phyloP scores from a whole-genome alignment of 768 basidiomycete species.

The Inosperma sp. region DNA sequence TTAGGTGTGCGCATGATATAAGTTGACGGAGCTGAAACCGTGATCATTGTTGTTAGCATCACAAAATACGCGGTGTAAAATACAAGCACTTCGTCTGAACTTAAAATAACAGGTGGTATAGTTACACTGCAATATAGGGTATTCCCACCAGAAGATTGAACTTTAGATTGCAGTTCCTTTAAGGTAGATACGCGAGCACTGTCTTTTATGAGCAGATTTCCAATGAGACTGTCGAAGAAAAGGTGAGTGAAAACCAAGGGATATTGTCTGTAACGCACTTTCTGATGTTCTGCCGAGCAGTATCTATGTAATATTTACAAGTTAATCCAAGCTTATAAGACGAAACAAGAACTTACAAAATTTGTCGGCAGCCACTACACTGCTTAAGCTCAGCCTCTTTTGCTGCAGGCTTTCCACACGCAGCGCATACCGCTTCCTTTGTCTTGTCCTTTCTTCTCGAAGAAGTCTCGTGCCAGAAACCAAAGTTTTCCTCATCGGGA shows the following conservation, averaged over 20 bases:
- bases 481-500: conserved; percentile 8
- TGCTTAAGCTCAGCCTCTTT: conserved; percentile 20
- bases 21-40: too few species aligned
- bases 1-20: too few species aligned
- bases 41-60: too few species aligned
- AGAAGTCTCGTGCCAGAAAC: conserved; percentile 26
- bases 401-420: conserved; percentile 28
- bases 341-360: conserved; percentile 15
- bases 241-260: neutral
- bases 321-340: neutral
- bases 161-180: neutral
- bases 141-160: too few species aligned
- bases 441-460: conserved; percentile 22
- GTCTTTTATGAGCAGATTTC: conserved; percentile 23
- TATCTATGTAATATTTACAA: conserved; percentile 8
- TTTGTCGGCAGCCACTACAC: conserved; percentile 25
- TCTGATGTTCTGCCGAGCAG: conserved; percentile 22
- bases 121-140: too few species aligned
- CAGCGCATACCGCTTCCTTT: conserved; percentile 23
- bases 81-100: too few species aligned
- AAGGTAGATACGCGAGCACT: conserved; percentile 18
- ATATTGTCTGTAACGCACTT: conserved; percentile 8
- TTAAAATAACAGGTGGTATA: too few species aligned
- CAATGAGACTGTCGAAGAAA: conserved; percentile 21
- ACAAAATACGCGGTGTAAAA: too few species aligned